phyloP scores from a whole-genome alignment of 2,329 filamentous ascomycete species.

The Diaporthe ilicicola region DNA sequence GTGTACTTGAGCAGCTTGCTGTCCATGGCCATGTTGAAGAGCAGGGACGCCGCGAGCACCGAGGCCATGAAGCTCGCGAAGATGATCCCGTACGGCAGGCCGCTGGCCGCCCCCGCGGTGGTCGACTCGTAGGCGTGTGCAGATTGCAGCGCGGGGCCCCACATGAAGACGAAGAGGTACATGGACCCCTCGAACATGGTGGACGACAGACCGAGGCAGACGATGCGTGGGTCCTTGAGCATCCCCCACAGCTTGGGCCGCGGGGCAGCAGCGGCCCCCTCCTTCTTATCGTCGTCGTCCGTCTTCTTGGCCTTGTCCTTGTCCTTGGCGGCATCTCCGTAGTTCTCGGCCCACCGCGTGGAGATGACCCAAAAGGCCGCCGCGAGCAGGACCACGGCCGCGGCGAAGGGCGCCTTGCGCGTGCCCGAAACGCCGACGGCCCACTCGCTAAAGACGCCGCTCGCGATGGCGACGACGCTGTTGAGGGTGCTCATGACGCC shows the following conservation, averaged over 20 bases:
- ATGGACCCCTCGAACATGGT: constrained; percentile 67
- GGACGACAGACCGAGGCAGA: constrained; percentile 59
- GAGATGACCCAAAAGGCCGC: constrained; percentile 54
- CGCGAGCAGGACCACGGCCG: constrained; percentile 48
- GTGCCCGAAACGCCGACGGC: constrained; percentile 56
- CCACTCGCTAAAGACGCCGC: constrained; percentile 61
- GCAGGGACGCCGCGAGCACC: constrained; percentile 66
- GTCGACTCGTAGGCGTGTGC: constrained; percentile 37
- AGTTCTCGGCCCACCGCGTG: constrained; percentile 61
- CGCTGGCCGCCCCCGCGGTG: background rate
- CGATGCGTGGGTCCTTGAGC: constrained; percentile 53
- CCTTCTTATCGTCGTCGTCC: constrained; percentile 31
- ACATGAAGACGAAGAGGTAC: constrained; percentile 68
- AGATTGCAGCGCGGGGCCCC: constrained; percentile 59
- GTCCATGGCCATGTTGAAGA: constrained; percentile 54
- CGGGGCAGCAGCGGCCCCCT: background rate
- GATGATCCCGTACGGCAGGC: constrained; percentile 54
- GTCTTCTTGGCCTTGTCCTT: constrained; percentile 33
- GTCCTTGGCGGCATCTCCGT: constrained; percentile 45
- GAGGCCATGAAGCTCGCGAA: constrained; percentile 63
- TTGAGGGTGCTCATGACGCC: constrained; percentile 61
- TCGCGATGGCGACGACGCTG: constrained; percentile 62
- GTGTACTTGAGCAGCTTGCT: constrained; percentile 38
- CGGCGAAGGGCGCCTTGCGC: constrained; percentile 58
- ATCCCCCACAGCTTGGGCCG: constrained; percentile 35